These are phyloP conservation scores for Pestalotiopsis fici DNA, from an alignment of 2,329 filamentous ascomycete species.

Conservation along the genomic window DNA sequence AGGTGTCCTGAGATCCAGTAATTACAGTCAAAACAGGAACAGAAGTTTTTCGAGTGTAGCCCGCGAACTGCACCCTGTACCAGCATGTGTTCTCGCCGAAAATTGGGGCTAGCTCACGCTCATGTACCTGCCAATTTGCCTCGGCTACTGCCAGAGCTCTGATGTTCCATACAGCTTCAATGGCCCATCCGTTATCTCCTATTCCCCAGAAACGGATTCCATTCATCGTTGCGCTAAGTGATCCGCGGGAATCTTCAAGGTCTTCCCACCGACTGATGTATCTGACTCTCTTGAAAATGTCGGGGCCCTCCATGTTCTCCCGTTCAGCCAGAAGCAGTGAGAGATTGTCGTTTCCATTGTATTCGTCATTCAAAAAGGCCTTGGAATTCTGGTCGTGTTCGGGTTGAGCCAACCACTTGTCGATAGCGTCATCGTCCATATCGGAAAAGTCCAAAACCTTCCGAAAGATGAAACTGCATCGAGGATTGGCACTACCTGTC, in stretches of 20 bases:
- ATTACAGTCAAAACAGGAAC: no score
- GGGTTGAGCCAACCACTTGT: background rate
- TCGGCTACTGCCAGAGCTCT: no score
- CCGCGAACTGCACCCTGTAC: no score
- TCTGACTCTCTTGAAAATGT: background rate
- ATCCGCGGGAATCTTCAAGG: background rate
- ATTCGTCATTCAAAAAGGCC: background rate
- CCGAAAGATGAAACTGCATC: background rate
- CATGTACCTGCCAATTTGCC: no score
- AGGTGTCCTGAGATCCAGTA: no score
- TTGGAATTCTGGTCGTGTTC: background rate
- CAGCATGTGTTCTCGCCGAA: no score
- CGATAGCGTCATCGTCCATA: background rate
- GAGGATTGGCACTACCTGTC: background rate
- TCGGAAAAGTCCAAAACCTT: background rate
- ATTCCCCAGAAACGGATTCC: background rate
- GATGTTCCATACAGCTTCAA: no score
- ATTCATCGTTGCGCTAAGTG: background rate
- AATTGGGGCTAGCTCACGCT: no score
- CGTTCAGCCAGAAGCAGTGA: background rate
- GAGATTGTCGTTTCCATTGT: background rate
- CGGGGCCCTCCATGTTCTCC: background rate
- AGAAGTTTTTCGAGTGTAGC: no score
- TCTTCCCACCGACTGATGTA: background rate
- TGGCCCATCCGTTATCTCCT: no score